Conservation (phyloP, 2,329 filamentous ascomycete genomes). For the Chalaropsis ovoidea region DNA sequence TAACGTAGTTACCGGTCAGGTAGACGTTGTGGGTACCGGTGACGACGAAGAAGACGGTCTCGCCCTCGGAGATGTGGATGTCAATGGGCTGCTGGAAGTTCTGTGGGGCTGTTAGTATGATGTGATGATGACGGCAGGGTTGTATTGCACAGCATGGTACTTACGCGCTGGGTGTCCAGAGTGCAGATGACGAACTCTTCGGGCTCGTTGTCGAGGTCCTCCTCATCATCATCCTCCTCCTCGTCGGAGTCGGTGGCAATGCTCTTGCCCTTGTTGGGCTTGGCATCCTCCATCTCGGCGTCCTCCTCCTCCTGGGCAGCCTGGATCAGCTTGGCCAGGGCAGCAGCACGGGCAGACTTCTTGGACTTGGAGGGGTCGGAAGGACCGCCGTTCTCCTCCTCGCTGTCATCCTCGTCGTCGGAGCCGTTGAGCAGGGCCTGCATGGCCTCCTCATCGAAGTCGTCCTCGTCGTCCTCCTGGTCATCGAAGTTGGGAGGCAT, state of each 20-base stretch:
- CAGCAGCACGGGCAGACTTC: conserved; percentile 54
- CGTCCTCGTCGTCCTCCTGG: conserved; percentile 46
- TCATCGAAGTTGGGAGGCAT: conserved; percentile 50
- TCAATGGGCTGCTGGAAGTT: conserved; percentile 92
- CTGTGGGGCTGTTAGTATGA: conserved; percentile 38
- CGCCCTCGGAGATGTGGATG: conserved; percentile 79
- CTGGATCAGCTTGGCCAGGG: conserved; percentile 61
- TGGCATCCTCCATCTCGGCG: conserved; percentile 56
- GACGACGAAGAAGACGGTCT: conserved; percentile 87
- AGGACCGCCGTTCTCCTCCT: conserved; percentile 76
- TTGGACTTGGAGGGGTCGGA: conserved; percentile 88
- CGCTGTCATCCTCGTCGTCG: conserved; percentile 44
- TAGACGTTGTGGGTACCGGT: conserved; percentile 81
- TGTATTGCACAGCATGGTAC: conserved; percentile 28
- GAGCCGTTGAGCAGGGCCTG: conserved; percentile 46
- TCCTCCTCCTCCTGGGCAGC: conserved; percentile 47
- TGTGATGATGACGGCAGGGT: conserved; percentile 17
- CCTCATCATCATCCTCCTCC: conserved; percentile 46
- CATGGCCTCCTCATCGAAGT: conserved; percentile 58
- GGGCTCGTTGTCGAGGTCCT: conserved; percentile 52
- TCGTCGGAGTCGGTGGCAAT: conserved; percentile 53
- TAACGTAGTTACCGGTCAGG: conserved; percentile 92
- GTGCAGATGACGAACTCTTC: conserved; percentile 95
- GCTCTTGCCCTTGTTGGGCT: conserved; percentile 60
- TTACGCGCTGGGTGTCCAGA: conserved; percentile 81